phyloP scores from a whole-genome alignment of 139 green algal species.

The Pseudopediastrum boryanum region DNA sequence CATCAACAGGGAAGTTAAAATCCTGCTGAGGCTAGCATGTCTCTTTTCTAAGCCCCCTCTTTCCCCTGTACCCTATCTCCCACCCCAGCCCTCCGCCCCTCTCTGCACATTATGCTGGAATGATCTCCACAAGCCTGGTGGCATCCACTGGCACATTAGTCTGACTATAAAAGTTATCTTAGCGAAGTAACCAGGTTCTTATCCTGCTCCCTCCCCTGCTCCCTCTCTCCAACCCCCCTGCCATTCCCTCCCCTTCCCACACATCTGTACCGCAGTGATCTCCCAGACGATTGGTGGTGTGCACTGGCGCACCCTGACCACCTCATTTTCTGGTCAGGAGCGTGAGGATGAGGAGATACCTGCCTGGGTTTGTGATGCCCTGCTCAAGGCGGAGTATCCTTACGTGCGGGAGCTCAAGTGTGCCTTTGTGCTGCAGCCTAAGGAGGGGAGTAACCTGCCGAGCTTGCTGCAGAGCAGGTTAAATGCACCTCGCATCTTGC shows the following conservation, averaged over 20 bases:
- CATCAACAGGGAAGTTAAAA: too few species aligned
- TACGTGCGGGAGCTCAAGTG: slow-evolving; percentile 69
- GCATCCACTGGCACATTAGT: too few species aligned
- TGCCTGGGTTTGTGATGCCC: slow-evolving; percentile 75
- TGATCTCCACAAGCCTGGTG: too few species aligned
- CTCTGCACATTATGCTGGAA: too few species aligned
- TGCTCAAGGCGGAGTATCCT: slow-evolving; percentile 60
- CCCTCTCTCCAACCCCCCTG: too few species aligned
- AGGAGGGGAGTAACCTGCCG: slow-evolving; percentile 67
- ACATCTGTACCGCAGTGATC: slow-evolving; percentile 33
- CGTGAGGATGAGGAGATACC: slow-evolving; percentile 60
- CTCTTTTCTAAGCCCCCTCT: too few species aligned
- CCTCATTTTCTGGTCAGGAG: slow-evolving; percentile 48
- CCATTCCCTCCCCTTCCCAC: neutral
- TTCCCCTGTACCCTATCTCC: too few species aligned
- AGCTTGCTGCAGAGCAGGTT: slow-evolving; percentile 78
- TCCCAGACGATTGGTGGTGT: slow-evolving; percentile 25
- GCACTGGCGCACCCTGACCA: slow-evolving; percentile 42
- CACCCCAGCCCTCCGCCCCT: too few species aligned
- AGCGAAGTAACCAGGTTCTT: too few species aligned
- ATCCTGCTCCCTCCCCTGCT: too few species aligned
- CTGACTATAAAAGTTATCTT: too few species aligned
- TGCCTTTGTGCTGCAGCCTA: slow-evolving; percentile 81
- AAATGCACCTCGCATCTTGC: slow-evolving; percentile 86
- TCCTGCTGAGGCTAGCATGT: too few species aligned